phyloP scores from a whole-genome alignment of 2,329 filamentous ascomycete genomes.

The Ascochyta rabiei region DNA sequence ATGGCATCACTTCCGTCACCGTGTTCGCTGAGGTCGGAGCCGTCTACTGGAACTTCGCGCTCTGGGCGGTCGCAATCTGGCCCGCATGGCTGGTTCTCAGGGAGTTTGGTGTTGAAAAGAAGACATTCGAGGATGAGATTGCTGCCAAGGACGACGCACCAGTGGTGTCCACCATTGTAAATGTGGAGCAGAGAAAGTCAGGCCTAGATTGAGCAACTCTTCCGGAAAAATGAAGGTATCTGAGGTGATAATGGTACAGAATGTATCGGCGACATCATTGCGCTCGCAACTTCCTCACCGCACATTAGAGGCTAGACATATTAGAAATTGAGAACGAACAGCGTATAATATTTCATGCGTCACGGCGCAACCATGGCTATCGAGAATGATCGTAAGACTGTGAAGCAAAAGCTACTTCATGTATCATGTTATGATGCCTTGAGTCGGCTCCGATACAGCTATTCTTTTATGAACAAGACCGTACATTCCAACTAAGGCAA shows the following conservation, averaged over 20 bases:
- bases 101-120: conserved; percentile 54
- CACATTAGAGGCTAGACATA: no score
- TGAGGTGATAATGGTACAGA: neutral
- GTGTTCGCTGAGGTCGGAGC: conserved; percentile 70
- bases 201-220: neutral
- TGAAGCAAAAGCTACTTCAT: neutral
- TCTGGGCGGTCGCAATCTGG: conserved; percentile 68
- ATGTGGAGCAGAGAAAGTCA: neutral
- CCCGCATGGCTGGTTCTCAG: conserved; percentile 72
- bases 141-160: neutral
- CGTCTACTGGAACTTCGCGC: conserved; percentile 72
- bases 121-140: conserved; percentile 12
- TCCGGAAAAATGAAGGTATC: no score
- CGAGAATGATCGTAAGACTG: no score
- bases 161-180: neutral
- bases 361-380: no score
- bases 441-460: neutral
- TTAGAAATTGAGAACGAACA: no score
- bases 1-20: conserved; percentile 67
- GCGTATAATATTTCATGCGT: no score
- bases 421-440: neutral
- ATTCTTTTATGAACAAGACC: neutral
- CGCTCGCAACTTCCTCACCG: neutral
- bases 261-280: neutral
- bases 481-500: conserved; percentile 2